Evolutionary conservation across 2,329 filamentous ascomycete species (phyloP), one percentile per base, ranked within the genome.

Genomic region (Aphanoascus verrucosus): DNA sequence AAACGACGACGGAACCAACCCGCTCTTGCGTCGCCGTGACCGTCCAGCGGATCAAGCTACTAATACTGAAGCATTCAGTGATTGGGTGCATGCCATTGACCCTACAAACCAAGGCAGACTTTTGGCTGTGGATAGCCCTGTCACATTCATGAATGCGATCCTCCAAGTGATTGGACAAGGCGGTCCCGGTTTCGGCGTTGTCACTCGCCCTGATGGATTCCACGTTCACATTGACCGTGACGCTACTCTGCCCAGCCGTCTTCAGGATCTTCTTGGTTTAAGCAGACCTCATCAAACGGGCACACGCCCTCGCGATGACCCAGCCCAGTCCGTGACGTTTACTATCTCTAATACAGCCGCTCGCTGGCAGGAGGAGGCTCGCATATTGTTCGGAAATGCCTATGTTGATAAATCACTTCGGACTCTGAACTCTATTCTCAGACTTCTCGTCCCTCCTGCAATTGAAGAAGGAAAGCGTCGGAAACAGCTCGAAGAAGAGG

Each of bases 361-460:
- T 51, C 84, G 93, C 57, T 98, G 94, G 84, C 81, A 86, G 64
- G 88, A 96, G 64, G 94, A 97, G 67, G 84, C 89, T 7, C 83
- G 85, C 58, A 83, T 98, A 67, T 77, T 97, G 0, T 97, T 93
- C 67, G 86, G 86, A 23, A 70, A 75, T 19, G 76, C 72, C 47
- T 79, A 84, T 50, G 65, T 79, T 2, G 89, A 95, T 47, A 86
- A 86, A 64, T 79, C 83, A 1, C 75, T 79, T 56, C 80, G 80
- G 51, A 75, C 94, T 14, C 71, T 84, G 58, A 84, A 80, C 59
- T 78, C 81, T 1, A 78, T 98, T 23, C 74, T 88, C 40, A 83
- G 81, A 43, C 71, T 82, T 40, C 78, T 98, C 57, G 83, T 91
- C 2, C 93, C 93, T 40, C 83, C 86, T 19, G 90, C 91, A 6